phyloP scores from a whole-genome alignment of 306 rosid species.

The Cicer arietinum region DNA sequence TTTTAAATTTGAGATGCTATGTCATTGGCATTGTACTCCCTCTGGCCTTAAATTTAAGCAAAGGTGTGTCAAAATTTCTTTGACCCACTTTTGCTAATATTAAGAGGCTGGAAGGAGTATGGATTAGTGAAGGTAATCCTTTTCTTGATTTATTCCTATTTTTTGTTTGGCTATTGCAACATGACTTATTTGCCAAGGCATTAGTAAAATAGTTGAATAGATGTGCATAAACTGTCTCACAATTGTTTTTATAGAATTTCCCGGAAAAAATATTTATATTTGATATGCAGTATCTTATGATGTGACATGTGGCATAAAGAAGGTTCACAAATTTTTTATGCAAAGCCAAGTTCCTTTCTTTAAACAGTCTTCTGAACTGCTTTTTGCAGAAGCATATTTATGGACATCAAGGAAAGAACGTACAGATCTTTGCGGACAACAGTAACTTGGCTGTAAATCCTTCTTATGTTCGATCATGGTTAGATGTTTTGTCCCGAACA shows the following conservation, averaged over 20 bases:
- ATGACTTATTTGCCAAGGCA: not conserved
- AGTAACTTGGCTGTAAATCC: constrained; percentile 93
- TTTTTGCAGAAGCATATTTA: constrained; percentile 89
- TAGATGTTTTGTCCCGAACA: constrained; percentile 81
- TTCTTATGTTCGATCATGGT: constrained; percentile 82
- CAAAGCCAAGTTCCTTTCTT: constrained; percentile 12
- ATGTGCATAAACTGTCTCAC: not conserved
- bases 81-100: too few relatives aligned
- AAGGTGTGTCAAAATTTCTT: too few relatives aligned
- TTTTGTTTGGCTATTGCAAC: not conserved
- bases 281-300: not conserved
- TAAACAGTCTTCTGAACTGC: constrained; percentile 39
- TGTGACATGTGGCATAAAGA: not conserved
- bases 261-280: not conserved
- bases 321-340: not conserved
- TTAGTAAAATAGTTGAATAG: not conserved
- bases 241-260: not conserved
- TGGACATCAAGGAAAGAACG: constrained; percentile 79
- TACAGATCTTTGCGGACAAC: constrained; percentile 79
- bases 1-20: not conserved
- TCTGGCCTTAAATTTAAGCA: too few relatives aligned
- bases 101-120: too few relatives aligned
- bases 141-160: constrained; percentile 3
- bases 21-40: not conserved
- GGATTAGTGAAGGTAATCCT: not conserved